Evolutionary conservation across 1,139 yeast genomes (phyloP).

Genomic region (Yarrowia galli): DNA sequence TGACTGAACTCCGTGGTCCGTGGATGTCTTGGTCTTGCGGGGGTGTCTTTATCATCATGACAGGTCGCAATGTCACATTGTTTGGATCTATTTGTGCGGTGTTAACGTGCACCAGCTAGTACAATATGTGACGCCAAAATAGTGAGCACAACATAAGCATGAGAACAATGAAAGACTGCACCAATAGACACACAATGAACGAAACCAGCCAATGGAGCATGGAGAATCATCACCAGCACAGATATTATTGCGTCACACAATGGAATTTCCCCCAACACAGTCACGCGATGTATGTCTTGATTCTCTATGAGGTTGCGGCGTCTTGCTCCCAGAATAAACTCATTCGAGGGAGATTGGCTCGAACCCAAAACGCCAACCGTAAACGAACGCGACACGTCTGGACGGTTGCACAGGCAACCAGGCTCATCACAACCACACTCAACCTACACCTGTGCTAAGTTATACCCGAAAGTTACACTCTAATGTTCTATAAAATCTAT

Average conservation of each 20-base stretch:
- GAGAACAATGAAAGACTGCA: too few relatives aligned
- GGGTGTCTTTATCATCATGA: neutral
- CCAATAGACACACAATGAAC: too few relatives aligned
- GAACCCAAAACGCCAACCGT: constrained; percentile 23
- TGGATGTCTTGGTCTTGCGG: neutral
- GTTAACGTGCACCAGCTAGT: neutral
- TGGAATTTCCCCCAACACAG: neutral
- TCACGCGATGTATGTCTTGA: constrained; percentile 2
- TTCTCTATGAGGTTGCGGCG: neutral
- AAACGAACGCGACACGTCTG: constrained; percentile 28
- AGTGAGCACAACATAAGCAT: neutral
- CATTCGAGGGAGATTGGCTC: constrained; percentile 13
- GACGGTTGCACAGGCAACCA: neutral
- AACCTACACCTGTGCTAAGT: neutral
- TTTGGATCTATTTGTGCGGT: too few relatives aligned
- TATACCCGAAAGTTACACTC: constrained; percentile 9
- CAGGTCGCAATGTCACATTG: neutral
- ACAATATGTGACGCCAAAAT: neutral
- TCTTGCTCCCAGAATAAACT: neutral
- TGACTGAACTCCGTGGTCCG: neutral
- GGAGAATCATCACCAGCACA: too few relatives aligned
- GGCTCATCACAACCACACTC: neutral
- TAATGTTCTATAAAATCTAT: constrained; percentile 28
- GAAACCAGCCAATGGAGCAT: too few relatives aligned
- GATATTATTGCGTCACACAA: neutral